These are phyloP conservation scores for Tephrocybe sp. DNA, from an alignment of 768 basidiomycete genomes.

Conservation along the genomic window DNA sequence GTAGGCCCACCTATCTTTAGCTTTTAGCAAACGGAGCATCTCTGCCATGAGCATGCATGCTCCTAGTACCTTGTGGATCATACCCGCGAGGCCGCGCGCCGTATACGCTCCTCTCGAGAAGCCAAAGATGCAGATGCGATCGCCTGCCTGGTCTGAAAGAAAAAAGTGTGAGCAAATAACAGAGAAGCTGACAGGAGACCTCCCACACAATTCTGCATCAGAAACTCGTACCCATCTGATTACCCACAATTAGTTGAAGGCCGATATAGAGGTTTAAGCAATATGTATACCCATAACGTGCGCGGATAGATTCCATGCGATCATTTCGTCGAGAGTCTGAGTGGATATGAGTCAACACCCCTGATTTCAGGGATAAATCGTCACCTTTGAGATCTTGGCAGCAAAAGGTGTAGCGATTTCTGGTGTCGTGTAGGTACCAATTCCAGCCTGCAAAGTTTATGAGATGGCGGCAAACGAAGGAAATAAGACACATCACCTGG, in stretches of 20 bases:
- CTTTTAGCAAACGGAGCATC: conserved; percentile 35
- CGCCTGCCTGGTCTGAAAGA: conserved; percentile 29
- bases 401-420: conserved; percentile 44
- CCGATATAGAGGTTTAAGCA: neutral
- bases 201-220: conserved; percentile 56
- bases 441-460: conserved; percentile 41
- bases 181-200: neutral
- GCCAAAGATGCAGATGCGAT: conserved; percentile 63
- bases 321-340: conserved; percentile 41
- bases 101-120: conserved; percentile 67
- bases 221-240: conserved; percentile 53
- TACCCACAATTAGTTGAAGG: neutral
- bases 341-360: too few species aligned
- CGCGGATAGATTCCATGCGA: conserved; percentile 50
- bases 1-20: conserved; percentile 59
- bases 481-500: conserved; percentile 33
- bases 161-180: neutral
- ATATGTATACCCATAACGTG: conserved; percentile 55
- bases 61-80: conserved; percentile 59
- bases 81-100: conserved; percentile 51
- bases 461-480: neutral
- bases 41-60: neutral
- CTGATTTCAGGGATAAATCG: too few species aligned
- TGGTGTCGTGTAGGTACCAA: conserved; percentile 51
- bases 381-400: conserved; percentile 42